Evolutionary conservation across 352 stramenopile genomes (phyloP).

Genomic region (Globisporangium recalcitrans): DNA sequence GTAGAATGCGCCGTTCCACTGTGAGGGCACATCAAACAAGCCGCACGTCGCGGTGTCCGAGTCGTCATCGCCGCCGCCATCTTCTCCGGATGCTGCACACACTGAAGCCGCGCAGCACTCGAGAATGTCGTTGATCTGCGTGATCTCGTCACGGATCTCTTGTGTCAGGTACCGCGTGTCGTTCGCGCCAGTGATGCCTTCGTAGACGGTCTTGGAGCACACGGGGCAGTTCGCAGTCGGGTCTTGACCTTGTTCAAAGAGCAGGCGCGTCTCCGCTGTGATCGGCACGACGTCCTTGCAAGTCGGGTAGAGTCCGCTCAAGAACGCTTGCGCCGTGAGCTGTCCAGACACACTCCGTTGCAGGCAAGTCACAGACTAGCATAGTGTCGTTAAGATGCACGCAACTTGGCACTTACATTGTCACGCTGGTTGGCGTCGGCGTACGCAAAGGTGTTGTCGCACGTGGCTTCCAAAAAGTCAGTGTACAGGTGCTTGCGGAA

Average conservation of each 20-base stretch:
- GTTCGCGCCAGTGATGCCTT: constrained; percentile 59
- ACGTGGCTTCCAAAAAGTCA: constrained; percentile 50
- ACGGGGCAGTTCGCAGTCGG: constrained; percentile 60
- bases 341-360: constrained; percentile 18
- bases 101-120: constrained; percentile 55
- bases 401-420: constrained; percentile 32
- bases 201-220: constrained; percentile 62
- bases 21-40: constrained; percentile 53
- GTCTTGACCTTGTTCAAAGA: constrained; percentile 76
- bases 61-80: not conserved
- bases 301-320: constrained; percentile 41
- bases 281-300: constrained; percentile 55
- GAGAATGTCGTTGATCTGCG: constrained; percentile 53
- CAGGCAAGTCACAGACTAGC: not conserved
- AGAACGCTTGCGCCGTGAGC: constrained; percentile 62
- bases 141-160: constrained; percentile 47
- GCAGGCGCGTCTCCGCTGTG: constrained; percentile 44
- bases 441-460: constrained; percentile 58
- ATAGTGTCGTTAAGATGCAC: not conserved
- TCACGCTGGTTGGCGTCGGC: constrained; percentile 71
- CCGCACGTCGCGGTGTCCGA: constrained; percentile 24
- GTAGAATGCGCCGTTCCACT: constrained; percentile 75
- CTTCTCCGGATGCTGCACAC: constrained; percentile 21
- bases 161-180: constrained; percentile 54
- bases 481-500: constrained; percentile 64